Base-by-base conservation (phyloP, 352 stramenopile species). In the Globisporangium polare region DNA sequence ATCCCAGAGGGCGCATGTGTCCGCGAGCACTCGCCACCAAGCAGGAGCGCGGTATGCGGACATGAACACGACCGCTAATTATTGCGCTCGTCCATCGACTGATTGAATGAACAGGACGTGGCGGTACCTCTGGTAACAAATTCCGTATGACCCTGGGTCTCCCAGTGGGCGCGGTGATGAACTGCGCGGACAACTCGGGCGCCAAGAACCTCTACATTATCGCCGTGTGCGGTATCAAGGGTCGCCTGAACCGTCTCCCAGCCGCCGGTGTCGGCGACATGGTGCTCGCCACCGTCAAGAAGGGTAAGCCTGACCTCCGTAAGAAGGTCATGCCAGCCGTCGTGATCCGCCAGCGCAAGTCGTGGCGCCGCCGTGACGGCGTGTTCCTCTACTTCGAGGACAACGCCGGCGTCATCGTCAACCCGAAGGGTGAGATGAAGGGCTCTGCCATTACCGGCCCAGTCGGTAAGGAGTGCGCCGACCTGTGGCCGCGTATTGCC, bases 371-470 rank as follows among this genome's bases (percentile, higher is more conserved):
- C 77, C 99, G 99, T 87, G 97, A 99, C 79, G 98, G 98, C 67
- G 92, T 99, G 31, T 99, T 99, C 86, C 98, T 99, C 76, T 99
- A 99, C 88, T 99, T 99, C 73, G 98, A 99, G 78, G 92, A 99
- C 88, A 99, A 99, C 86, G 98, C 98, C 57, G 98, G 97, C 78
- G 98, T 99, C 45, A 99, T 99, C 78, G 98, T 99, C 58, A 99
- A 99, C 90, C 98, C 98, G 64, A 99, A 99, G 95, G 98, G 98
- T 73, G 98, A 99, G 86, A 99, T 99, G 98, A 99, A 99, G 92
- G 98, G 94, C 63, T 99, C 95, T 71, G 97, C 97, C 70, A 99
- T 99, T 63, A 99, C 97, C 63, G 98, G 97, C 75, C 98, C 98
- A 49, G 97, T 99, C 67, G 97, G 96, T 61, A 99, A 99, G 93